phyloP scores from a whole-genome alignment of 345 rosid genomes.

The Eutrema japonicum region DNA sequence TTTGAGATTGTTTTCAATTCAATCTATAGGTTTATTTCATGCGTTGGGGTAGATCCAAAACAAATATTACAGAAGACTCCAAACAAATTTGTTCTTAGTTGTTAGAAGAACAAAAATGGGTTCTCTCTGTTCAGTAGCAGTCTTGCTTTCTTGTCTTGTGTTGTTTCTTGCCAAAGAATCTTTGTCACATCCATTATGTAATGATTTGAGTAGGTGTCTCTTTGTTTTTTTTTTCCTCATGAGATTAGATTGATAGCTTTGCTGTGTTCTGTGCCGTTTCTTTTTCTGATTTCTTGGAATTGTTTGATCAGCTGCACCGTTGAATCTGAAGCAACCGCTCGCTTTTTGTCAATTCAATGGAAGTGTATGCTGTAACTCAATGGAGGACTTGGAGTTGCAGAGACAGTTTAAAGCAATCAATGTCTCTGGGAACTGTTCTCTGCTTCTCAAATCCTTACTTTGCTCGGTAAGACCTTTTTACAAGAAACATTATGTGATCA shows the following conservation, averaged over 20 bases:
- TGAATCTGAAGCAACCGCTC: conserved; percentile 22
- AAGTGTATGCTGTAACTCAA: conserved; percentile 38
- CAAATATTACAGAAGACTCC: not conserved
- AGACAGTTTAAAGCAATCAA: conserved; percentile 31
- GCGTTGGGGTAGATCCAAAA: not conserved
- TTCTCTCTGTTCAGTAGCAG: not conserved
- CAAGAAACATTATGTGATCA: no score
- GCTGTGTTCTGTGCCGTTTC: not conserved
- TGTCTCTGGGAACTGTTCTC: conserved; percentile 36
- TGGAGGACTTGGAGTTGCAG: conserved; percentile 31
- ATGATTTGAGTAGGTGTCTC: conserved; percentile 61
- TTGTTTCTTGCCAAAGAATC: conserved; percentile 49
- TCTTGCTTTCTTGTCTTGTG: conserved; percentile 39
- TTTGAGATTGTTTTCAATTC: not conserved
- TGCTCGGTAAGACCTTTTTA: conserved; percentile 29
- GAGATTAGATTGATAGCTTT: not conserved
- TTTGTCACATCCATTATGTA: conserved; percentile 62
- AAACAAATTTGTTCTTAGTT: not conserved
- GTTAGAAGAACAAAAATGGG: conserved; percentile 14
- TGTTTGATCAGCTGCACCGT: conserved; percentile 41
- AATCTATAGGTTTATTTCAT: not conserved
- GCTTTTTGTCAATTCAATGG: conserved; percentile 40
- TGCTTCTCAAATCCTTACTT: conserved; percentile 38
- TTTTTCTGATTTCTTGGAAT: conserved; percentile 11
- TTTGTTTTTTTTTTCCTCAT: not conserved